Percentiles rank a stretch among this genome's conserved stretches.
phyloP scores from a whole-genome alignment of 1,139 yeast species.

The Suhomyces maxii region DNA sequence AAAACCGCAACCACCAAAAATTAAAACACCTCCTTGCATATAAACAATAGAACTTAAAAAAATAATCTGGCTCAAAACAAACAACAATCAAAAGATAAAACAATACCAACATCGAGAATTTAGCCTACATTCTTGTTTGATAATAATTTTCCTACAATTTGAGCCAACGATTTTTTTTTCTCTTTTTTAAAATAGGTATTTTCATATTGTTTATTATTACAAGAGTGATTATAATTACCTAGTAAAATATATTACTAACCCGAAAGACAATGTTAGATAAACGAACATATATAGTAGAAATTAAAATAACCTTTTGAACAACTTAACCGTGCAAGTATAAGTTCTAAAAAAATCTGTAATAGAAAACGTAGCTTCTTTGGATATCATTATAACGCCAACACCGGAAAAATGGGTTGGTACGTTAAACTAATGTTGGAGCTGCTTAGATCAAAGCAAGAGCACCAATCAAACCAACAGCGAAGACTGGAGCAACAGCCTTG shows the following conservation, averaged over 20 bases:
- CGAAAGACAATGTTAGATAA: conserved; percentile 8
- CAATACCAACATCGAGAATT: too few species aligned
- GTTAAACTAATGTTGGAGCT: neutral
- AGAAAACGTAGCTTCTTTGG: conserved; percentile 2
- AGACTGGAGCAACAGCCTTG: conserved; percentile 16
- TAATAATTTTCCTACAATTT: too few species aligned
- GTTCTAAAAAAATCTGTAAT: neutral
- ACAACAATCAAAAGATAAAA: too few species aligned
- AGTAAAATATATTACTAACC: conserved; percentile 9
- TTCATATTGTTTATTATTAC: neutral
- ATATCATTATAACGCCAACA: conserved; percentile 1
- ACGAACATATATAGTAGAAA: conserved; percentile 8
- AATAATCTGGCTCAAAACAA: too few species aligned
- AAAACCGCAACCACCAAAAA: neutral
- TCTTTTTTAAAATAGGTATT: too few species aligned
- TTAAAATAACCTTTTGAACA: conserved; percentile 6
- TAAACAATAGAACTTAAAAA: neutral
- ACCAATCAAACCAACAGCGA: conserved; percentile 19
- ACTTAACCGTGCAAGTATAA: conserved; percentile 5
- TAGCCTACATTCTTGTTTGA: too few species aligned
- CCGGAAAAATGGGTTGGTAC: neutral
- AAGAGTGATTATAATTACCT: neutral
- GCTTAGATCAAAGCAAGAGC: conserved; percentile 18
- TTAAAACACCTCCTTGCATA: neutral
- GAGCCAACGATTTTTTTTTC: too few species aligned